phyloP scores from a whole-genome alignment of 2,329 filamentous ascomycete species.

The Pseudogymnoascus sp. region DNA sequence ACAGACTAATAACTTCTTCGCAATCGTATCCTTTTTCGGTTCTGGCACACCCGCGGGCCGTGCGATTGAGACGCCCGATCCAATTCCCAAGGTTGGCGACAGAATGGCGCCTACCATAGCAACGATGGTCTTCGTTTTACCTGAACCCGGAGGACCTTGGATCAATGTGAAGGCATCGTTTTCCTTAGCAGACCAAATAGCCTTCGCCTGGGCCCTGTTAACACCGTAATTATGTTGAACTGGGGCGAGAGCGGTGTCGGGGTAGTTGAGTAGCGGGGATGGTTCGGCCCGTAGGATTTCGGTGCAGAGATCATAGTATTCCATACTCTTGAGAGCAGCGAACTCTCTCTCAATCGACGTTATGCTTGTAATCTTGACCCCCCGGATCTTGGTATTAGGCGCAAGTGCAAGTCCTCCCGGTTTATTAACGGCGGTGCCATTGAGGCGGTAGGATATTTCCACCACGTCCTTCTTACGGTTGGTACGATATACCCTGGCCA shows the following conservation, averaged over 20 bases:
- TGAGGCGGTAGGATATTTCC: slow-evolving; percentile 80
- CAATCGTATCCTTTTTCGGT: slow-evolving; percentile 28
- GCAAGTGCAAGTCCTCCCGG: slow-evolving; percentile 57
- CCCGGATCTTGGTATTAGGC: slow-evolving; percentile 62
- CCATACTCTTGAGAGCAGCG: slow-evolving; percentile 78
- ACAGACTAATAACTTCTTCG: slow-evolving; percentile 89
- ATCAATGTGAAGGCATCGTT: slow-evolving; percentile 97
- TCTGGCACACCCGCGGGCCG: slow-evolving; percentile 29
- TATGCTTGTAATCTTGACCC: slow-evolving; percentile 82
- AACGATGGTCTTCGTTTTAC: slow-evolving; percentile 96
- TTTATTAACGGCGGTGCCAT: slow-evolving; percentile 42
- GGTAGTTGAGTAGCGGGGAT: slow-evolving; percentile 77
- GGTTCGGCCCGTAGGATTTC: slow-evolving; percentile 86
- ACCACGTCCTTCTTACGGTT: slow-evolving; percentile 72
- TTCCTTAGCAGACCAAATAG: slow-evolving; percentile 82
- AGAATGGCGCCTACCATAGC: slow-evolving; percentile 88
- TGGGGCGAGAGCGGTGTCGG: slow-evolving; percentile 60
- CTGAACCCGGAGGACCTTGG: slow-evolving; percentile 90
- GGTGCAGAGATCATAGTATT: slow-evolving; percentile 93
- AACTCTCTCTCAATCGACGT: slow-evolving; percentile 94
- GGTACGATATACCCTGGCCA: slow-evolving; percentile 74
- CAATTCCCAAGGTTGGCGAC: slow-evolving; percentile 43
- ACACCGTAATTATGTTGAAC: slow-evolving; percentile 72
- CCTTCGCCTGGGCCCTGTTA: slow-evolving; percentile 82
- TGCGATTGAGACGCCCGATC: slow-evolving; percentile 37